Conservation (phyloP, 116 monocot genomes). For the Iris pallida region DNA sequence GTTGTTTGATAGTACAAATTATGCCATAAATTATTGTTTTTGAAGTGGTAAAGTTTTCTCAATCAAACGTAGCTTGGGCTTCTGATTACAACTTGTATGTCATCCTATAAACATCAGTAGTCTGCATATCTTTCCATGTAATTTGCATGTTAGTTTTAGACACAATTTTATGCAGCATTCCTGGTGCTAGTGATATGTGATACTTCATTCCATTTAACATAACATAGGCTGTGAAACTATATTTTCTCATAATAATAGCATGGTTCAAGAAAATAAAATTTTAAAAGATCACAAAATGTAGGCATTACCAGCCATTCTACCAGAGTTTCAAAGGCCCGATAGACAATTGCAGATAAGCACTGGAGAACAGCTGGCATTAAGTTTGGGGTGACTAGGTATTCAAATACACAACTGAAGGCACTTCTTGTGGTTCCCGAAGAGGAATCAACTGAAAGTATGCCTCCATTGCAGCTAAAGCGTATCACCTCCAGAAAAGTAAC, state of each 20-base stretch:
- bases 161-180: too few species aligned
- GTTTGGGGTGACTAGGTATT: slow-evolving; percentile 91
- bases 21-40: too few species aligned
- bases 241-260: background rate
- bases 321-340: slow-evolving; percentile 80
- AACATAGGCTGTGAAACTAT: too few species aligned
- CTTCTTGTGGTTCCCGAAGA: slow-evolving; percentile 45
- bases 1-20: too few species aligned
- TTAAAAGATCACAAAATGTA: background rate
- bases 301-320: slow-evolving; percentile 79
- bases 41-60: too few species aligned
- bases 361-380: slow-evolving; percentile 83
- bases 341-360: slow-evolving; percentile 86
- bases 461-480: slow-evolving; percentile 93
- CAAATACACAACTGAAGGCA: slow-evolving; percentile 94
- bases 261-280: background rate
- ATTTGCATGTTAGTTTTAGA: too few species aligned
- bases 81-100: too few species aligned
- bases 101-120: too few species aligned
- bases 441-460: slow-evolving; percentile 47
- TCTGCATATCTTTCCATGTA: too few species aligned
- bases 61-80: too few species aligned
- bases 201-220: too few species aligned
- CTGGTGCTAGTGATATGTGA: too few species aligned
- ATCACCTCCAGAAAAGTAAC: slow-evolving; percentile 92